Conservation (phyloP, 176 grass and related monocot genomes). For the Carex littledalei region DNA sequence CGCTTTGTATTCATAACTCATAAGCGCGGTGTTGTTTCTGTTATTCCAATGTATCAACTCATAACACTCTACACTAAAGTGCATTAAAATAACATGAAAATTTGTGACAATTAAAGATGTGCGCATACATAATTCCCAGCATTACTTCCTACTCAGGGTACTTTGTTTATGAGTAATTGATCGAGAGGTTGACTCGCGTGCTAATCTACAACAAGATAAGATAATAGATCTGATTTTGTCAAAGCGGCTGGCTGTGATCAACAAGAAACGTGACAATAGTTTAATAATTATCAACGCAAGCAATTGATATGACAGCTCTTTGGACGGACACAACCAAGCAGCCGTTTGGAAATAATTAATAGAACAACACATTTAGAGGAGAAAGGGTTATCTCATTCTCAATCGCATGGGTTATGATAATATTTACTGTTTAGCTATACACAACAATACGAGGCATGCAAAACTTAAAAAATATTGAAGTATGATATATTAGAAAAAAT, state of each 20-base stretch:
- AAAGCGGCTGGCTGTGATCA: not conserved
- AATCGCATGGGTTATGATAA: no score
- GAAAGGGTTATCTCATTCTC: no score
- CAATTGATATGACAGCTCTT: constrained; percentile 1
- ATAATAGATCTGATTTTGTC: not conserved
- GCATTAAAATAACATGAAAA: not conserved
- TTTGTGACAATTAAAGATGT: not conserved
- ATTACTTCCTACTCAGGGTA: not conserved
- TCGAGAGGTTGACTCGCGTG: not conserved
- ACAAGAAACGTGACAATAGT: not conserved
- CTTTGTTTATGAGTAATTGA: not conserved
- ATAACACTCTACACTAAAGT: not conserved
- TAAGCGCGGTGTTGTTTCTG: not conserved
- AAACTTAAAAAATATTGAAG: not conserved
- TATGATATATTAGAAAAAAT: not conserved
- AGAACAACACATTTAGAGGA: no score
- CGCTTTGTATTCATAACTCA: not conserved
- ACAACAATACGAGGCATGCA: not conserved
- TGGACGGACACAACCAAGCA: not conserved
- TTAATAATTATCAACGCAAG: not conserved
- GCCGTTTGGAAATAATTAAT: not conserved
- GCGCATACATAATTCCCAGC: not conserved
- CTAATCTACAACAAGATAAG: not conserved
- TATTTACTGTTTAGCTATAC: not conserved
- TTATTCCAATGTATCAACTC: not conserved